These are phyloP conservation scores for Herpetospermum pedunculosum DNA, from an alignment of 306 rosid species.

Conservation along the genomic window DNA sequence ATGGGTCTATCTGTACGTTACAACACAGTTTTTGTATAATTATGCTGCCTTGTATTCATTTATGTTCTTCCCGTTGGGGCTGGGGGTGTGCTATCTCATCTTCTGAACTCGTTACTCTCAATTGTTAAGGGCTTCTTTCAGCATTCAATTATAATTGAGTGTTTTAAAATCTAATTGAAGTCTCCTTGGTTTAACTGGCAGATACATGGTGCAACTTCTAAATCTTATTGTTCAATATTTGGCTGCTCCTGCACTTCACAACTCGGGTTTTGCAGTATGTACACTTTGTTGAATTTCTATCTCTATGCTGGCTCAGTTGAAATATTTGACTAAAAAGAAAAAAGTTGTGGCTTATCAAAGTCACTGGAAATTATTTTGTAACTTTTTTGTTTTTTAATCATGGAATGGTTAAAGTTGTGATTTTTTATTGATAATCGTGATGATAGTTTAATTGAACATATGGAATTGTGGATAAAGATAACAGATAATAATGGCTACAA, in stretches of 20 bases:
- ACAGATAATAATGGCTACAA: not conserved
- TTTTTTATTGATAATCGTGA: not conserved
- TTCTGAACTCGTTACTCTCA: constrained; percentile 4
- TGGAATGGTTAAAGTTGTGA: not conserved
- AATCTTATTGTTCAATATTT: constrained; percentile 75
- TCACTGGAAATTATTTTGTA: not conserved
- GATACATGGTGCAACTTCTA: constrained; percentile 93
- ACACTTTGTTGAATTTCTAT: not conserved
- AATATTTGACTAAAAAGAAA: not conserved
- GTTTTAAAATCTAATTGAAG: constrained; percentile 14
- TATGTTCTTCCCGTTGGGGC: constrained; percentile 1
- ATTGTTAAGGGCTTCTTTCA: not conserved
- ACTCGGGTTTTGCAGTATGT: constrained; percentile 96
- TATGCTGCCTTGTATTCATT: constrained; percentile 15
- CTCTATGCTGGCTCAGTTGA: constrained; percentile 8
- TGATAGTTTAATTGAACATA: not conserved
- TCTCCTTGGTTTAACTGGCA: constrained; percentile 28
- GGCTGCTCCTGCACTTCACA: constrained; percentile 96
- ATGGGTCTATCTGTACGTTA: not conserved
- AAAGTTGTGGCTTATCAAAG: constrained; percentile 5
- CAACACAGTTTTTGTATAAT: not conserved
- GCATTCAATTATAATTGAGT: not conserved
- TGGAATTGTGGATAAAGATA: not conserved
- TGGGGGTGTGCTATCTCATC: not conserved
- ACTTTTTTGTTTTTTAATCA: not conserved